Evolutionary conservation across 148 eudicot genomes (phyloP).

Genomic region (Limonium bicolor): DNA sequence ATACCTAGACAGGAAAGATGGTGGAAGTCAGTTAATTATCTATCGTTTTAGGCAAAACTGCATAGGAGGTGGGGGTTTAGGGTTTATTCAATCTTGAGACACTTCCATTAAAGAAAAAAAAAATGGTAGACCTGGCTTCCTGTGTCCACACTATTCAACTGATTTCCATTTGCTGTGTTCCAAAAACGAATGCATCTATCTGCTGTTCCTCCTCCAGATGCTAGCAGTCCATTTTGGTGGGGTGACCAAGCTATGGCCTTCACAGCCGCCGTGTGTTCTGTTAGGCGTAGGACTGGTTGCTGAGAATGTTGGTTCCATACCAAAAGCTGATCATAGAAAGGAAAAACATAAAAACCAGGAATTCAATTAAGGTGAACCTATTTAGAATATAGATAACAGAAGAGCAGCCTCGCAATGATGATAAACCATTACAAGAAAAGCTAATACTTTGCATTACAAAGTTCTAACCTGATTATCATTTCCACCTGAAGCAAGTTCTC

Average conservation of each 20-base stretch:
- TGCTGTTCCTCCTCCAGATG: constrained; percentile 98
- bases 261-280: constrained; percentile 94
- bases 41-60: too few species aligned
- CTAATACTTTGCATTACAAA: too few species aligned
- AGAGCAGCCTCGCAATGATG: too few species aligned
- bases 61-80: too few species aligned
- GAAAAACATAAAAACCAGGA: too few species aligned
- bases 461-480: constrained; percentile 99
- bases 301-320: constrained; percentile 94
- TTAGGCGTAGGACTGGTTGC: constrained; percentile 52
- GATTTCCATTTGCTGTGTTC: constrained; percentile 87
- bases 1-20: too few species aligned
- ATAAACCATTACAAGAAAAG: too few species aligned
- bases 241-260: constrained; percentile 99
- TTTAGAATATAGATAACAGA: too few species aligned
- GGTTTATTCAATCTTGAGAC: too few species aligned
- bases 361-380: too few species aligned
- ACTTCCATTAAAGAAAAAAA: too few species aligned
- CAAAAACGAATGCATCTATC: constrained; percentile 94
- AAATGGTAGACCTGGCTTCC: constrained; percentile 96
- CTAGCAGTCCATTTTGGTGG: constrained; percentile 74
- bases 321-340: constrained; percentile 35
- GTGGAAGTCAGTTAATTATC: too few species aligned
- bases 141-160: constrained; percentile 66
- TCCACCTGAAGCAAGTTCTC: constrained; percentile 98